Evolutionary conservation across 2,329 filamentous ascomycete species (phyloP), one percentile per base, ranked within the genome.

Genomic region (Rhytidhysteron rufulum): DNA sequence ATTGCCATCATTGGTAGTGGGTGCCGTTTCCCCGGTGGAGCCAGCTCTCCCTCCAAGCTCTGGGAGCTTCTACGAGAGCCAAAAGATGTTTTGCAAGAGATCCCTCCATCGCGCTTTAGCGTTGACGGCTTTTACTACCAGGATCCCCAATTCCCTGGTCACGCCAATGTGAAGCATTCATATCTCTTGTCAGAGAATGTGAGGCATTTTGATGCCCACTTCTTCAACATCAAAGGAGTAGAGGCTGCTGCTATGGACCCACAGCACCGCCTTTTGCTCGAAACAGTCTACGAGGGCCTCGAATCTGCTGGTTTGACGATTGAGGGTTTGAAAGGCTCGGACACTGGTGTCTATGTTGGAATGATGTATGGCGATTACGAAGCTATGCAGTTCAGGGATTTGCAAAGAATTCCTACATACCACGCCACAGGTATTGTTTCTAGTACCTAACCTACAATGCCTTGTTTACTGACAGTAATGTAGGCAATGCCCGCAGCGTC

Each of bases 1-100:
- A 44, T 47, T 22, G 63, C 63, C 10, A 50, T 66, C 13, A 50
- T 65, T 35, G 62, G 62, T 25, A 58, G 59, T 34, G 47, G 49
- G n/a, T 44, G 39, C 34, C 42, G 33, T 4, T 39, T 44, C n/a
- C 42, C 42, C 8, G 42, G 42, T 9, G 13, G 25, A 11, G 24
- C 33, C 8, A 37, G n/a, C 13, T 35, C 24, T 7, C 39, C 42
- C 5, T 44, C 42, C 10, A 41, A 37, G 21, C 29, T 41, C 6
- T 42, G 39, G 42, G 39, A 41, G 20, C 34, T 37, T 9, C 46
- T 66, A 35, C 38, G 60, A 25, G 44, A 56, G 16, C 54, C 48
- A 1, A 45, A 49, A 0, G 45, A 66, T 5, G 62, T 64, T 0
- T 34, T 42, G 0, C 62, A 50, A 35, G 31, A 45, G 0, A 45